Evolutionary conservation across 805 yeast genomes (phyloP).

Genomic region (Kuraishia hungarica): DNA sequence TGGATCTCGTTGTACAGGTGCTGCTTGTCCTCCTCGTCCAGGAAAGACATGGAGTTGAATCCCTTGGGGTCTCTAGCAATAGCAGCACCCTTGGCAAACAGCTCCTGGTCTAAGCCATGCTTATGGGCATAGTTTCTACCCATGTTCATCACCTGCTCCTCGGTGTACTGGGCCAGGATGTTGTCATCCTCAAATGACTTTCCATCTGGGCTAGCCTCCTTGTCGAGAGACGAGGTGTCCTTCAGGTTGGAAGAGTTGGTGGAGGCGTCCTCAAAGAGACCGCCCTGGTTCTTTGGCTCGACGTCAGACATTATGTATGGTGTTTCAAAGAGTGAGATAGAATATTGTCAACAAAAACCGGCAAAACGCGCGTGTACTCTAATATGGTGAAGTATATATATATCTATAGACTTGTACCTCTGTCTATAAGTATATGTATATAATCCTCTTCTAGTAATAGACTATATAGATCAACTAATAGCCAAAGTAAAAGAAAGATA

Average conservation of each 20-base stretch:
- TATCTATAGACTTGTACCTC: too few species aligned
- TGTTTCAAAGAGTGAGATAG: background rate
- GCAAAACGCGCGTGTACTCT: background rate
- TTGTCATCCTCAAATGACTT: slow-evolving; percentile 23
- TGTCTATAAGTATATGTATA: background rate
- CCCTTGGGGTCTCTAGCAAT: slow-evolving; percentile 53
- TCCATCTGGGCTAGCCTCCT: background rate
- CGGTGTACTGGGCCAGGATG: slow-evolving; percentile 47
- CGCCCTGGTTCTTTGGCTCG: background rate
- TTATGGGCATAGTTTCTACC: slow-evolving; percentile 57
- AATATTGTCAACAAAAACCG: background rate
- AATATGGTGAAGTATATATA: background rate
- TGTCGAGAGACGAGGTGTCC: background rate
- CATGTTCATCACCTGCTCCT: slow-evolving; percentile 59
- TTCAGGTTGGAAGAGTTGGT: background rate
- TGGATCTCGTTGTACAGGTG: slow-evolving; percentile 36
- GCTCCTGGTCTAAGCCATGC: slow-evolving; percentile 45
- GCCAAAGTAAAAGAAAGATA: background rate
- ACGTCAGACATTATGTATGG: background rate
- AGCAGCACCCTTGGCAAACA: slow-evolving; percentile 60
- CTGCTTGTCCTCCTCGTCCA: slow-evolving; percentile 46
- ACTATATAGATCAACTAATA: background rate
- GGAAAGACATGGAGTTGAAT: slow-evolving; percentile 47
- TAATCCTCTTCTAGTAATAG: background rate
- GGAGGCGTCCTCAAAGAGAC: slow-evolving; percentile 3